These are phyloP conservation scores for Karstenula rhodostoma DNA, from an alignment of 2,329 filamentous ascomycete species.

Conservation along the genomic window DNA sequence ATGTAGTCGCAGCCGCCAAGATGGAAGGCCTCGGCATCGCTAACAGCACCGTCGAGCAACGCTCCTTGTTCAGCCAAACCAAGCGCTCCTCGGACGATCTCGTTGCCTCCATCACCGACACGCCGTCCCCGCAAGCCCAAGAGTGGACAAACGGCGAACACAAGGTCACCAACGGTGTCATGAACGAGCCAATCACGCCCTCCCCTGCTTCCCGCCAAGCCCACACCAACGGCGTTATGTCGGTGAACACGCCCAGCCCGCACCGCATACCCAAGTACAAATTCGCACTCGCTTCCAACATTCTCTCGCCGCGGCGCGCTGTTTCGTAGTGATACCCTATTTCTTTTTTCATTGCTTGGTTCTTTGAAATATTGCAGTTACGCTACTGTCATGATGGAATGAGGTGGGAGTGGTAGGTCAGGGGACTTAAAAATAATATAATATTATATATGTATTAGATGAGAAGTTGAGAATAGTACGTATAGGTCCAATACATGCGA, in stretches of 20 bases:
- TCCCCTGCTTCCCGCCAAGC: slow-evolving; percentile 18
- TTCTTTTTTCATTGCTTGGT: neutral
- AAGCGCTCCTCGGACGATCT: slow-evolving; percentile 46
- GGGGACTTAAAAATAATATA: neutral
- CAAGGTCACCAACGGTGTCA: slow-evolving; percentile 25
- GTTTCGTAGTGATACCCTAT: slow-evolving; percentile 17
- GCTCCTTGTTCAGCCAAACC: slow-evolving; percentile 40
- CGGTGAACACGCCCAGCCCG: slow-evolving; percentile 24
- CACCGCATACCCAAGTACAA: slow-evolving; percentile 41
- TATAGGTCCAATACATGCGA: neutral
- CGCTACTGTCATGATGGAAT: neutral
- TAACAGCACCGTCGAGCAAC: slow-evolving; percentile 25
- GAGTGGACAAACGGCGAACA: slow-evolving; percentile 28
- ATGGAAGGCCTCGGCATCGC: slow-evolving; percentile 36
- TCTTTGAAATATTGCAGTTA: neutral
- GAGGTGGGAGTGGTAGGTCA: neutral
- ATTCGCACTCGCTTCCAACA: slow-evolving; percentile 40
- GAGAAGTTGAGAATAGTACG: neutral
- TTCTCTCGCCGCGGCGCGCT: slow-evolving; percentile 31
- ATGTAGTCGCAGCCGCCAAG: slow-evolving; percentile 28
- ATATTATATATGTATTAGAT: neutral
- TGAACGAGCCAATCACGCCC: slow-evolving; percentile 30
- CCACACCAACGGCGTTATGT: neutral
- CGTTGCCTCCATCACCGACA: slow-evolving; percentile 36
- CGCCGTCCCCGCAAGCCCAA: slow-evolving; percentile 31